Conservation (phyloP, 305 asterid species). For the Lippia alba region DNA sequence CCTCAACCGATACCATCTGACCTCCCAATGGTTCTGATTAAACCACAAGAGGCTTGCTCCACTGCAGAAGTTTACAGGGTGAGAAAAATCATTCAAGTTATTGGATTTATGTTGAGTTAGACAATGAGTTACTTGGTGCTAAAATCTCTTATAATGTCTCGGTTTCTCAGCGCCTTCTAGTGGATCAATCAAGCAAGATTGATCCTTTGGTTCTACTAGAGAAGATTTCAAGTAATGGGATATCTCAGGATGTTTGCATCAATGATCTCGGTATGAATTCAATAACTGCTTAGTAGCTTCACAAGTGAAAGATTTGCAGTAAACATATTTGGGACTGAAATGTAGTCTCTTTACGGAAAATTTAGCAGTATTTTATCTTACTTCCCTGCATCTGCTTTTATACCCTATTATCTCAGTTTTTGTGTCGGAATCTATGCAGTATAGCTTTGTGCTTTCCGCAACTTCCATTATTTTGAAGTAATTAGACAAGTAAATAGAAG, state of each 20-base stretch:
- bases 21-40: slow-evolving; percentile 90
- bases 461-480: too few relatives aligned
- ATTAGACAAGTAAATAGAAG: too few relatives aligned
- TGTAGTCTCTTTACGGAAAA: background rate
- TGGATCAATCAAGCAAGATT: slow-evolving; percentile 71
- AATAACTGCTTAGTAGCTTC: slow-evolving; percentile 22
- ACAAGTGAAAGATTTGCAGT: background rate
- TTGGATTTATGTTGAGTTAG: slow-evolving; percentile 12
- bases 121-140: slow-evolving; percentile 8
- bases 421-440: background rate
- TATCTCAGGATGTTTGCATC: slow-evolving; percentile 79
- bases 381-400: background rate
- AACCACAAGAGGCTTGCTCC: slow-evolving; percentile 92
- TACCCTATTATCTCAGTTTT: background rate
- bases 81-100: slow-evolving; percentile 18
- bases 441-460: too few relatives aligned
- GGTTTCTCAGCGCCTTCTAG: slow-evolving; percentile 63
- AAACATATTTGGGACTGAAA: background rate
- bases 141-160: slow-evolving; percentile 24
- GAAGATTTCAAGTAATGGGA: slow-evolving; percentile 70
- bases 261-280: slow-evolving; percentile 75
- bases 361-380: background rate
- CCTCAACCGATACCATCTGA: slow-evolving; percentile 62
- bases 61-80: slow-evolving; percentile 99
- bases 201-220: slow-evolving; percentile 85